Evolutionary conservation across 495 filamentous ascomycete species (phyloP), one percentile per base, ranked within the genome.

Genomic region (Penicillium cosmopolitanum): DNA sequence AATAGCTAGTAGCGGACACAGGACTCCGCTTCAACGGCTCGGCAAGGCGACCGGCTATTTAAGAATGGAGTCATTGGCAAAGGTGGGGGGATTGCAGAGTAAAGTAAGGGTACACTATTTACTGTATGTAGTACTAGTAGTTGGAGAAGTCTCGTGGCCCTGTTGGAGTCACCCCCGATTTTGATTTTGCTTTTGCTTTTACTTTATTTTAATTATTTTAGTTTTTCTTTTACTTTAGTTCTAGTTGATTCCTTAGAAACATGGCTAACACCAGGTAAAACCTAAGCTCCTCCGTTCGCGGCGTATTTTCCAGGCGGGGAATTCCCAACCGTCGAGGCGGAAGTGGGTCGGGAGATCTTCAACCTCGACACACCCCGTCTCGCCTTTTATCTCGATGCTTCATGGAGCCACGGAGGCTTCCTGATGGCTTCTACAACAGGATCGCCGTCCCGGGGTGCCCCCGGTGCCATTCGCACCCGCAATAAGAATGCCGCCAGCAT

Each of bases 391-490:
- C 43, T 15, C 52, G 23, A 31, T 40, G 36, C 46, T 64, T 44
- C 52, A 66, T 66, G 63, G 64, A 51, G 63, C 56, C 48, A 33
- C 51, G 36, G 13, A 61, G 50, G 53, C 57, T 54, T 43, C 51
- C 54, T 55, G 28, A 67, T 67, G 65, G 65, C 61, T 51, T 58
- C 61, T 53, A 62, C 55, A 19, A 67, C 62, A 52, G 65, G 62
- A 36, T 65, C 65, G 52, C 35, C 60, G 5, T 53, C 51, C n/a
- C 48, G 58, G 6, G 36, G 50, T 51, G 23, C 60, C 18, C 51
- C 72, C 43, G 66, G 68, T 11, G 61, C 70, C 35, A 70, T 74
- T 47, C 72, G 72, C 47, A 61, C 69, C 0, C 70, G 69, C 50
- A 69, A 63, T 43, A 75, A 66, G 48, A 46, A 61, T 12, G 51